These are phyloP conservation scores for Moesziomyces parantarcticus DNA, from an alignment of 1,284 basidiomycete species.

Conservation along the genomic window DNA sequence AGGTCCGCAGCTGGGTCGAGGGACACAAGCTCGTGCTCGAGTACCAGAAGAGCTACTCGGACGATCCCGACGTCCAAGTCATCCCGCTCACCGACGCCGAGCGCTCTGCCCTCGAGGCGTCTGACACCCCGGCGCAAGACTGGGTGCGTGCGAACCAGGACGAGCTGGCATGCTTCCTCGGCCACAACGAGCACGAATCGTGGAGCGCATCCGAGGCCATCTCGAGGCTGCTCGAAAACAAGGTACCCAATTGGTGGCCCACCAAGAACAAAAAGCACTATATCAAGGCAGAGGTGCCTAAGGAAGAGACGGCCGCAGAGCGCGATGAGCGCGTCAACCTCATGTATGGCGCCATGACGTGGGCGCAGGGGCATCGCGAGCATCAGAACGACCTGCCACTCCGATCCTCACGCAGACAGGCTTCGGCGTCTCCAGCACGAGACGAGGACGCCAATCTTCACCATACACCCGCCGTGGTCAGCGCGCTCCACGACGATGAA, in stretches of 20 bases:
- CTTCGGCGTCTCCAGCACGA: too few relatives aligned
- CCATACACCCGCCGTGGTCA: slow-evolving; percentile 11
- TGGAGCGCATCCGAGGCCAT: slow-evolving; percentile 51
- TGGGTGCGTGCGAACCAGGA: slow-evolving; percentile 54
- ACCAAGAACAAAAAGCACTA: slow-evolving; percentile 38
- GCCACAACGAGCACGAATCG: slow-evolving; percentile 32
- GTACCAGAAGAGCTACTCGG: slow-evolving; percentile 49
- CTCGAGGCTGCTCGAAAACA: slow-evolving; percentile 40
- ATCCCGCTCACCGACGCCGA: slow-evolving; percentile 57
- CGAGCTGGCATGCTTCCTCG: slow-evolving; percentile 48
- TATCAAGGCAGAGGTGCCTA: slow-evolving; percentile 29
- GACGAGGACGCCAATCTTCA: neutral
- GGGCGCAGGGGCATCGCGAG: slow-evolving; percentile 31
- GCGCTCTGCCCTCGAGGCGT: slow-evolving; percentile 29
- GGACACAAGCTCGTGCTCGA: slow-evolving; percentile 63
- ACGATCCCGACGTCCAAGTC: slow-evolving; percentile 58
- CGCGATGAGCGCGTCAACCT: slow-evolving; percentile 36
- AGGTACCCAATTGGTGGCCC: slow-evolving; percentile 42
- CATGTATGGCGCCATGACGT: slow-evolving; percentile 51
- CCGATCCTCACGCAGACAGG: slow-evolving; percentile 6
- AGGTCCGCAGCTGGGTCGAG: slow-evolving; percentile 61
- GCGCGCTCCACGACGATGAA: slow-evolving; percentile 6
- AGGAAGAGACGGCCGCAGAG: slow-evolving; percentile 41
- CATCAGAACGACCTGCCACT: slow-evolving; percentile 14
- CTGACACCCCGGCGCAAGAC: slow-evolving; percentile 51